Evolutionary conservation across 345 rosid species (phyloP), one percentile per base, ranked within the genome.

Genomic region (Salix suchowensis): DNA sequence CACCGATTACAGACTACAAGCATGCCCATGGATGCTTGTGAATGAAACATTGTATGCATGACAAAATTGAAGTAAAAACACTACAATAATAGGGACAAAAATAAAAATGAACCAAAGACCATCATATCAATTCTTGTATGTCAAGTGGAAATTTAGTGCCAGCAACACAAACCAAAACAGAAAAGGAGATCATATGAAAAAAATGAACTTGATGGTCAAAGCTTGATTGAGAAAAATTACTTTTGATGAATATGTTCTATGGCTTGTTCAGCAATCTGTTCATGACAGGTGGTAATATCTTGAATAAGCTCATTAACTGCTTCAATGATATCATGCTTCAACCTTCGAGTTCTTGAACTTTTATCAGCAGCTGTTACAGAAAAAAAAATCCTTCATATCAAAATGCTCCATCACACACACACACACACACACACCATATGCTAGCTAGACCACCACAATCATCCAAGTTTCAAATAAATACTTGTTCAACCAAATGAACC

Each of bases 191-290:
- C 8, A 13, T 26, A 62, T 3, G 61, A 37, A 70, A 24, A 66
- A 26, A 68, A 62, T 52, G 44, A 34, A 73, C 76, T 32, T 66
- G 55, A 65, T 54, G 37, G 65, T 12, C 36, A 32, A 55, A 48
- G 67, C 26, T 32, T 68, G 78, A 32, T 70, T 70, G 39, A 60
- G 71, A 65, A 65, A 28, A 76, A 55, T 55, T 96, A 96, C 98
- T 96, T 94, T 46, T 96, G 99, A 87, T 96, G 99, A 81, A 94
- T 96, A 85, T 96, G 99, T 86, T 96, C 99, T 71, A 96, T 87
- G 7, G 99, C 99, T 86, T 96, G 99, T 85, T 96, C 98, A 42
- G 99, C 97, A 62, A 96, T 96, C 91, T 89, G 97, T 78, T 96
- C 99, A 80, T 94, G 97, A 82, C 98, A 96, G 62, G 95, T 91